phyloP scores from a whole-genome alignment of 2,329 filamentous ascomycete genomes.

The Hymenoscyphus fraxineus region DNA sequence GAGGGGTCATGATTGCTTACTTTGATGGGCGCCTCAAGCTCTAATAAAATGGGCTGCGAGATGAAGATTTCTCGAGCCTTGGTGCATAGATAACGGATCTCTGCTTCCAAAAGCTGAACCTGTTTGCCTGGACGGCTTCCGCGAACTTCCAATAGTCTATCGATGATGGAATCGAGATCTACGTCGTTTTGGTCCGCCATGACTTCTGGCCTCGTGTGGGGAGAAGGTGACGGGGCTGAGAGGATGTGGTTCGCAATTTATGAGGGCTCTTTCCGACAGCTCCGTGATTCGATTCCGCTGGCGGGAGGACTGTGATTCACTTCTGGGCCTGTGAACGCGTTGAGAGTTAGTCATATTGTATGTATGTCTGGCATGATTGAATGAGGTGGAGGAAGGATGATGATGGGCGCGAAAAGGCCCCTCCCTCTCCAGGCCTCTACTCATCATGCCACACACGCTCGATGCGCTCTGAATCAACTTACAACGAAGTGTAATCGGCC shows the following conservation, averaged over 20 bases:
- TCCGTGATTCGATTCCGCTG: conserved; percentile 25
- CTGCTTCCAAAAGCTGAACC: conserved; percentile 91
- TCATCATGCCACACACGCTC: background rate
- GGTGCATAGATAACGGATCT: conserved; percentile 96
- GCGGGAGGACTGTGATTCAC: conserved; percentile 35
- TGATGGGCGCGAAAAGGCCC: conserved; percentile 16
- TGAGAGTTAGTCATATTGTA: conserved; percentile 19
- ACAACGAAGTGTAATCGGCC: conserved; percentile 34
- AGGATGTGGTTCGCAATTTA: conserved; percentile 31
- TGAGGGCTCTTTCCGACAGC: conserved; percentile 13
- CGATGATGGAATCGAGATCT: conserved; percentile 99
- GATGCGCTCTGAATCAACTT: conserved; percentile 19
- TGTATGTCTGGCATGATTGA: conserved; percentile 16
- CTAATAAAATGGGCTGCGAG: conserved; percentile 94
- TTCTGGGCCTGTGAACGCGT: conserved; percentile 28
- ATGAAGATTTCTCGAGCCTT: conserved; percentile 99
- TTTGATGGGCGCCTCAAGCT: conserved; percentile 99
- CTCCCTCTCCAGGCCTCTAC: background rate
- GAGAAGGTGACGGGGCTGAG: conserved; percentile 30
- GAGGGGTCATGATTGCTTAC: conserved; percentile 45
- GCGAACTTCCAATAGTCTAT: conserved; percentile 93
- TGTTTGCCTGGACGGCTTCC: conserved; percentile 98
- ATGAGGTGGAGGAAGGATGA: conserved; percentile 14
- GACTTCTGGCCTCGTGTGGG: conserved; percentile 36
- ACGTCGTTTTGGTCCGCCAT: conserved; percentile 84